Conservation (phyloP, 2,329 filamentous ascomycete genomes). For the Fusarium tuaranense region DNA sequence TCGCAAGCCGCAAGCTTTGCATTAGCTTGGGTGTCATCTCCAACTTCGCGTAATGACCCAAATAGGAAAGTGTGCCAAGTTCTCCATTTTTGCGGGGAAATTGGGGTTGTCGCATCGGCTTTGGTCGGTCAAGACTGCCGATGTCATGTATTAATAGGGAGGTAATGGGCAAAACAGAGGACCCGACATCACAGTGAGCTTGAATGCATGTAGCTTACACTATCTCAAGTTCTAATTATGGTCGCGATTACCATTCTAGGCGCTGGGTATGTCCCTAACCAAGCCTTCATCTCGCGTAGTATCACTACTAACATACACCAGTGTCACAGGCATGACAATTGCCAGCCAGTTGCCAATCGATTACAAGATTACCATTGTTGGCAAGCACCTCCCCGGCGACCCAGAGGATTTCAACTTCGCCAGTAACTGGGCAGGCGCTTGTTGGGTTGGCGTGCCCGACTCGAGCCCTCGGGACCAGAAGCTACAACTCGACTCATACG, state of each 20-base stretch:
- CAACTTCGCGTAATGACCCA: not conserved
- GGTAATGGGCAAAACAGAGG: not conserved
- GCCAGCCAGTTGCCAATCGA: not conserved
- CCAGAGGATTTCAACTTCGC: conserved; percentile 1
- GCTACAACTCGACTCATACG: not conserved
- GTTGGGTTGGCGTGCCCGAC: not conserved
- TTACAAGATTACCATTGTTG: not conserved
- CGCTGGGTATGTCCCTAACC: not conserved
- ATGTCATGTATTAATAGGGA: not conserved
- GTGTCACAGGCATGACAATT: not conserved
- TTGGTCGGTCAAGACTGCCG: not conserved
- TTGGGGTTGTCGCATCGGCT: not conserved
- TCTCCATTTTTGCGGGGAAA: not conserved
- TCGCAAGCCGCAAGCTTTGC: not conserved
- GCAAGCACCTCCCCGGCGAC: not conserved
- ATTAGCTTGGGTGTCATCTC: not conserved
- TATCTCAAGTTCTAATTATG: not conserved
- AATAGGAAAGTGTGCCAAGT: not conserved
- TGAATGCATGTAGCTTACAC: not conserved
- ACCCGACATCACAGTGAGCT: not conserved
- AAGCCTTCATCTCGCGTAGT: not conserved
- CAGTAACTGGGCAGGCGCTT: conserved; percentile 2
- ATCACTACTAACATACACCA: not conserved
- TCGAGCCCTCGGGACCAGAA: not conserved
- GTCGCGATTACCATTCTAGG: not conserved